Evolutionary conservation across 2,329 filamentous ascomycete genomes (phyloP).

Genomic region (Mollisiaceae sp.): DNA sequence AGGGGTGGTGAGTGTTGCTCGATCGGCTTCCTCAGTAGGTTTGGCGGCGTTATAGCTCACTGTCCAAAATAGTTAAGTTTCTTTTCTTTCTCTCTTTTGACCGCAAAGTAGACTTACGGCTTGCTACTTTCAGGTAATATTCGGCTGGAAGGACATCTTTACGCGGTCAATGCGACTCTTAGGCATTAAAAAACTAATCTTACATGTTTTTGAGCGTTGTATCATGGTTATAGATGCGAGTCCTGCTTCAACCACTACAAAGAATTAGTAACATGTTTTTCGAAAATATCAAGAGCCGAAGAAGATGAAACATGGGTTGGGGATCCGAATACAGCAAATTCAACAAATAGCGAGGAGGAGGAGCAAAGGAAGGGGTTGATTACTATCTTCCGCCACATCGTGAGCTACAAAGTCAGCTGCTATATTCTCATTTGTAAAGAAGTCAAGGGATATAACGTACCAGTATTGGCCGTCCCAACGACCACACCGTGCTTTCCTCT

Average conservation of each 20-base stretch:
- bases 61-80: neutral
- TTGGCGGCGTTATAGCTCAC: conserved; percentile 23
- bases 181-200: neutral
- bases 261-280: too few relatives aligned
- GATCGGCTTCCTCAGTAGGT: conserved; percentile 25
- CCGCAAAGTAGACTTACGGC: conserved; percentile 3
- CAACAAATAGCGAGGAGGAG: too few relatives aligned
- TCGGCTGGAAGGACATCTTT: conserved; percentile 59
- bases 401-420: conserved; percentile 50
- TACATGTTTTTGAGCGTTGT: conserved; percentile 63
- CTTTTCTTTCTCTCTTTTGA: neutral
- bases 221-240: conserved; percentile 69
- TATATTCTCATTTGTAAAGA: conserved; percentile 50
- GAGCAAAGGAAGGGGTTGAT: too few relatives aligned
- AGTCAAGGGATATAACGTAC: conserved; percentile 43
- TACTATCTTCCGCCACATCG: conserved; percentile 72
- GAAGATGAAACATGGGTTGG: too few relatives aligned
- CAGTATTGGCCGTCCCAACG: conserved; percentile 57
- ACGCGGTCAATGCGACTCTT: neutral
- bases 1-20: conserved; percentile 15
- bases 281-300: too few relatives aligned
- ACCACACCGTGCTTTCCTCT: conserved; percentile 65
- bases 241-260: conserved; percentile 66
- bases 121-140: conserved; percentile 46
- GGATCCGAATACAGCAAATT: too few relatives aligned